These are phyloP conservation scores for Leishmania turanica DNA, from an alignment of 208 protist species.

Conservation along the genomic window DNA sequence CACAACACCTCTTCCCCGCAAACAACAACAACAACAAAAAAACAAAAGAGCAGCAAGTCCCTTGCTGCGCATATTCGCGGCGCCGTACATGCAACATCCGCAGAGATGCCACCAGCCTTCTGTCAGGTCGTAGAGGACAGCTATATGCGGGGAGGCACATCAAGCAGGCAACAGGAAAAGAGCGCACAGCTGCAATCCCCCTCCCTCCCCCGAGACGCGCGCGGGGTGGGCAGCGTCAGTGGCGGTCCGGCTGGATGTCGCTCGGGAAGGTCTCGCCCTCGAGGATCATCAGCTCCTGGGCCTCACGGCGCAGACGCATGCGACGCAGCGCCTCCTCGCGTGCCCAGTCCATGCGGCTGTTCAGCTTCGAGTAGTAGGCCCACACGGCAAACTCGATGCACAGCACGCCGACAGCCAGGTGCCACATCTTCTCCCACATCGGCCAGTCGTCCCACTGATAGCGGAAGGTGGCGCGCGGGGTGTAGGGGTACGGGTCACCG, in stretches of 20 bases:
- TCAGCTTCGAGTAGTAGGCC: slow-evolving; percentile 88
- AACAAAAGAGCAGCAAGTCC: not conserved
- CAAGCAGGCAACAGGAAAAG: not conserved
- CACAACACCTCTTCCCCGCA: not conserved
- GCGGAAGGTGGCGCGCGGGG: slow-evolving; percentile 86
- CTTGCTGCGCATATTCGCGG: not conserved
- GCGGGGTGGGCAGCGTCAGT: not conserved
- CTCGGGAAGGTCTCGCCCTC: slow-evolving; percentile 81
- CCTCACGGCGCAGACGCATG: slow-evolving; percentile 88
- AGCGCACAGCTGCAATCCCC: not conserved
- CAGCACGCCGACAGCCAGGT: slow-evolving; percentile 62
- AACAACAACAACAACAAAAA: not conserved
- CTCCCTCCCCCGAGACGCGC: too few relatives aligned
- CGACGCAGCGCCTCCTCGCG: slow-evolving; percentile 88
- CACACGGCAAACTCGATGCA: slow-evolving; percentile 74
- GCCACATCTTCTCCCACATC: slow-evolving; percentile 80
- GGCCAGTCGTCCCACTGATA: slow-evolving; percentile 93
- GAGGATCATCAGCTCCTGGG: slow-evolving; percentile 90
- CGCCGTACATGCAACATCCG: too few relatives aligned
- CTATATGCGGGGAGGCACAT: not conserved
- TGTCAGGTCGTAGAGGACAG: not conserved
- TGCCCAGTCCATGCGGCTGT: slow-evolving; percentile 89
- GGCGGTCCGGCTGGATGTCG: slow-evolving; percentile 52
- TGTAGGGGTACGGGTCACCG: slow-evolving; percentile 90
- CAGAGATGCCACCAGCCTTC: not conserved